Percentiles rank a stretch among this genome's conserved stretches.
These are phyloP conservation scores for Candida corydali DNA, from an alignment of 805 yeast genomes.

Conservation along the genomic window DNA sequence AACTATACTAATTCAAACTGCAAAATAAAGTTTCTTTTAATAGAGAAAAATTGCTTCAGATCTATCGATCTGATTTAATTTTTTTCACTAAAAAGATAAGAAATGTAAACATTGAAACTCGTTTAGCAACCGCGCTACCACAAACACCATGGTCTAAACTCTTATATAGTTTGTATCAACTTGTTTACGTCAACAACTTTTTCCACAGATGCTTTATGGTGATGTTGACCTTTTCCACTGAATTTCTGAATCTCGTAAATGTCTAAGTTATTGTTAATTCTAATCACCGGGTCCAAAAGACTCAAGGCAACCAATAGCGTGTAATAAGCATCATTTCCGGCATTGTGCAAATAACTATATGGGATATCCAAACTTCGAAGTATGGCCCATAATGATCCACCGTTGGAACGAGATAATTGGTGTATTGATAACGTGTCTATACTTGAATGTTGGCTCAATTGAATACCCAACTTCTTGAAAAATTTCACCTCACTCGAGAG, in stretches of 20 bases:
- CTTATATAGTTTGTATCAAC: neutral
- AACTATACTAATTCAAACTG: neutral
- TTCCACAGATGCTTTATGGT: neutral
- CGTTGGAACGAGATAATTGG: slow-evolving; percentile 34
- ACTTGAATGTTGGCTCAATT: slow-evolving; percentile 31
- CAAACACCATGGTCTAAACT: neutral
- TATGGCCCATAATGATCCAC: slow-evolving; percentile 43
- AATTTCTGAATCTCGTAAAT: slow-evolving; percentile 2
- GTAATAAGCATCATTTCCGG: slow-evolving; percentile 67
- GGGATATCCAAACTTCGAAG: slow-evolving; percentile 49
- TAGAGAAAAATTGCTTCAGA: too few species aligned
- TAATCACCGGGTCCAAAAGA: slow-evolving; percentile 44
- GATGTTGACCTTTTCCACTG: slow-evolving; percentile 4
- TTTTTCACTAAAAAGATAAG: neutral
- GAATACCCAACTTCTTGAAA: slow-evolving; percentile 44
- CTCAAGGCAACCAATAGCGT: slow-evolving; percentile 51
- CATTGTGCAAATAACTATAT: slow-evolving; percentile 61
- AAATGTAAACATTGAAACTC: neutral
- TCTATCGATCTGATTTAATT: neutral
- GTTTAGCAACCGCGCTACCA: neutral
- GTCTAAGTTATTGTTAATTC: slow-evolving; percentile 20
- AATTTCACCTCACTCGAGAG: slow-evolving; percentile 52
- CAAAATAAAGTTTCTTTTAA: neutral
- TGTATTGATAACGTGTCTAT: slow-evolving; percentile 51
- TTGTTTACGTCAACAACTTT: neutral